phyloP scores from a whole-genome alignment of 2,329 filamentous ascomycete species.

The Decorospora gaudefroyi region DNA sequence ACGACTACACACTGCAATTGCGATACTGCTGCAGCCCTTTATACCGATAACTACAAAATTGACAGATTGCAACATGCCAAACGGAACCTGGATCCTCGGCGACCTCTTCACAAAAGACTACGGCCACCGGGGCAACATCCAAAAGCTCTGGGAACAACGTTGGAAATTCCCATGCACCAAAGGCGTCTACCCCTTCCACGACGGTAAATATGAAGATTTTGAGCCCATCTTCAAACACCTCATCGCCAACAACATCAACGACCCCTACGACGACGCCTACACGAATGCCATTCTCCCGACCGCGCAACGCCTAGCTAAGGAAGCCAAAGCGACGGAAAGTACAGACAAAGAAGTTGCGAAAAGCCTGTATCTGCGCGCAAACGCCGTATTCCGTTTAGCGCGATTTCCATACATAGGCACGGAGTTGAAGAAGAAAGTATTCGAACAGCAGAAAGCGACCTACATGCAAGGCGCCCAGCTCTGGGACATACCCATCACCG shows the following conservation, averaged over 20 bases:
- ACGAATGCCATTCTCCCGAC: slow-evolving; percentile 65
- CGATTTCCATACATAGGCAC: slow-evolving; percentile 65
- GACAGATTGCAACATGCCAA: slow-evolving; percentile 34
- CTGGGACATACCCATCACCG: slow-evolving; percentile 59
- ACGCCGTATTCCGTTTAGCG: slow-evolving; percentile 71
- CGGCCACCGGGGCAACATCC: slow-evolving; percentile 41
- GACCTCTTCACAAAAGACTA: slow-evolving; percentile 47
- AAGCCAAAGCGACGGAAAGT: slow-evolving; percentile 47
- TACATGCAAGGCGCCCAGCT: slow-evolving; percentile 60
- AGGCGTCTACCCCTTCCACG: slow-evolving; percentile 73
- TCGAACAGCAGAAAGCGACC: slow-evolving; percentile 66
- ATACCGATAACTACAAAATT: background rate
- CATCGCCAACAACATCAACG: slow-evolving; percentile 61
- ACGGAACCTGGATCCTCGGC: slow-evolving; percentile 43
- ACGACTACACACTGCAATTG: background rate
- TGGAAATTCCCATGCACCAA: slow-evolving; percentile 44
- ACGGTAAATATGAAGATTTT: slow-evolving; percentile 69
- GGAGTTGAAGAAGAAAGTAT: slow-evolving; percentile 61
- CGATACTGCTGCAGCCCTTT: background rate
- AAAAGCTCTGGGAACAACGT: slow-evolving; percentile 41
- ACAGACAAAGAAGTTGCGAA: slow-evolving; percentile 57
- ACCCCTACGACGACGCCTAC: slow-evolving; percentile 67
- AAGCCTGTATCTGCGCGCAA: slow-evolving; percentile 68
- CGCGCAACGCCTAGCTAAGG: slow-evolving; percentile 60
- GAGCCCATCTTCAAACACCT: slow-evolving; percentile 58